Evolutionary conservation across 352 stramenopile species (phyloP).

Genomic region (Thraustotheca clavata): DNA sequence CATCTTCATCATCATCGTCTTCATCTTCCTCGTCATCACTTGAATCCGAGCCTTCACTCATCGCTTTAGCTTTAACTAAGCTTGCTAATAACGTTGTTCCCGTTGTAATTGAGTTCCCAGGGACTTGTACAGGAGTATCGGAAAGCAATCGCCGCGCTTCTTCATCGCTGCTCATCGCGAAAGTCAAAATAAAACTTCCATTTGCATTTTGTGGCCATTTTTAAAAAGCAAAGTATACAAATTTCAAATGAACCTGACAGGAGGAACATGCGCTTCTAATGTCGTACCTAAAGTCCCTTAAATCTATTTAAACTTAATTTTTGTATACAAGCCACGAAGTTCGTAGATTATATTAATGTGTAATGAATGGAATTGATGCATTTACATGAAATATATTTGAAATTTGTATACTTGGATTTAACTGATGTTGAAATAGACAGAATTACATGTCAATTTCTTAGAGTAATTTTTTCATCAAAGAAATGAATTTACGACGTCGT

Average conservation of each 20-base stretch:
- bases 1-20: constrained; percentile 11
- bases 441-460: too few species aligned
- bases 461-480: too few species aligned
- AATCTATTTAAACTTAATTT: background rate
- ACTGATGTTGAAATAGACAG: too few species aligned
- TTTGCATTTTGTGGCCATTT: constrained; percentile 1
- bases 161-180: constrained; percentile 15
- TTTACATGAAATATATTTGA: too few species aligned
- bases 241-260: constrained; percentile 6
- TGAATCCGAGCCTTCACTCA: constrained; percentile 10
- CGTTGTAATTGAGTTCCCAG: background rate
- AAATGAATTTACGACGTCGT: too few species aligned
- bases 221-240: constrained; percentile 3
- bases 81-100: constrained; percentile 12
- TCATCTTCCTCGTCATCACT: constrained; percentile 13
- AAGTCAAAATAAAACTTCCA: constrained; percentile 15
- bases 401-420: too few species aligned
- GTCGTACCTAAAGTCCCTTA: background rate
- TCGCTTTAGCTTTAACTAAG: constrained; percentile 12
- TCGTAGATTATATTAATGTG: too few species aligned
- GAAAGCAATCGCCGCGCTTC: background rate
- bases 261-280: constrained; percentile 1
- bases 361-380: too few species aligned
- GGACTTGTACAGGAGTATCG: background rate
- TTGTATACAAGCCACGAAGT: background rate